Base-by-base conservation (phyloP, 1,284 basidiomycete genomes). In the Heterobasidion annosum region DNA sequence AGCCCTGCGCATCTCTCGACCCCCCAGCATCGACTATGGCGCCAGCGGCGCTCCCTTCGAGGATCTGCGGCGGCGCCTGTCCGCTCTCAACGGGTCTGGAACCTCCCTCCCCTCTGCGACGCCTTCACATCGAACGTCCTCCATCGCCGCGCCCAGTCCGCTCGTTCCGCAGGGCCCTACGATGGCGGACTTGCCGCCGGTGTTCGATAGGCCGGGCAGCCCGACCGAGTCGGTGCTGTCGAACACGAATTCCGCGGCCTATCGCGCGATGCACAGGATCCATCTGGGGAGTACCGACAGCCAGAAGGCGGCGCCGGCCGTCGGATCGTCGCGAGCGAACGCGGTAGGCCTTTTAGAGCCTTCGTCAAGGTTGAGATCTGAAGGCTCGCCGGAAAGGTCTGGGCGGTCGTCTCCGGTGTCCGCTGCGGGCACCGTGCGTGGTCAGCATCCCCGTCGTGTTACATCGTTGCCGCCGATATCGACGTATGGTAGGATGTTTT, bases 301-400 rank as follows among this genome's bases (percentile, higher is more conserved):
- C 0, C 82, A 84, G 61, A 94, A 93, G 64, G 90, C 90, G 5
- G 87, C 89, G 0, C 89, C 93, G 43, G 88, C 91, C 3, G 72
- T 95, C 34, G 91, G 86, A 2, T 88, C 91, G 0, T 88, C 87
- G 0, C 84, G 81, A 61, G 77, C 82, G 1, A 91, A 85, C 61
- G 92, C 88, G 0, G 74, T 81, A 1, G 92, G 92, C 0, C 65
- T 89, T 34, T 68, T 93, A 50, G 90, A 92, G 59, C 75, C 85
- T 0, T 83, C 88, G 45, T 74, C 78, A 0, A 79, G 81, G 60
- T 68, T 87, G 34, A 73, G 78, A 34, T 70, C 78, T 5, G 85
- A 89, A 33, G 76, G 73, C 8, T 85, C 82, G 3, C 77, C 81
- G 2, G 83, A 85, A 43, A 71, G 73, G 4, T 89, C 88, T 1